Evolutionary conservation across 225 moss, liverwort and hornwort species (phyloP).

Genomic region (Climacium dendroides): DNA sequence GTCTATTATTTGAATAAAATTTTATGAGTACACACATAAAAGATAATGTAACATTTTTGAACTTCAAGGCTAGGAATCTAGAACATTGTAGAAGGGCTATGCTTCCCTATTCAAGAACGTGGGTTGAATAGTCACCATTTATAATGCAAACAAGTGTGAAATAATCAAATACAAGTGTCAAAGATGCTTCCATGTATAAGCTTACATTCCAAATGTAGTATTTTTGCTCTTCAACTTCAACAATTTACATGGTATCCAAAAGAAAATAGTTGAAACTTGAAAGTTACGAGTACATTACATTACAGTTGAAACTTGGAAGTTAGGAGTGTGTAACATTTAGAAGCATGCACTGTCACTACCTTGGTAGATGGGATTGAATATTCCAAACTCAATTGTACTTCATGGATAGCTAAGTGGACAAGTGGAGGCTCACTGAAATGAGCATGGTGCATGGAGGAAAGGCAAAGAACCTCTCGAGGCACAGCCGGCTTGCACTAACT

Average conservation of each 20-base stretch:
- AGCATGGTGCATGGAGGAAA: background rate
- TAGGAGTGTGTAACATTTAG: too few relatives aligned
- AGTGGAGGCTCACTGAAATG: background rate
- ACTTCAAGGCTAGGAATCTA: rapidly evolving
- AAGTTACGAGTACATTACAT: too few relatives aligned
- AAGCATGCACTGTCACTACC: background rate
- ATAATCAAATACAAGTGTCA: background rate
- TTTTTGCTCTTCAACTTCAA: background rate
- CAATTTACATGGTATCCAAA: background rate
- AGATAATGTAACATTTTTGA: background rate
- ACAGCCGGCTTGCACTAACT: too few relatives aligned
- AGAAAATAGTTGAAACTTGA: background rate
- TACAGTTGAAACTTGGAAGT: background rate
- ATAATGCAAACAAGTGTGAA: background rate
- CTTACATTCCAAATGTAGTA: background rate
- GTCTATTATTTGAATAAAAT: background rate
- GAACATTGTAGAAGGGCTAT: background rate
- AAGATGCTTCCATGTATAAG: background rate
- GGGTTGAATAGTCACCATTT: background rate
- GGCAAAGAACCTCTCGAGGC: too few relatives aligned
- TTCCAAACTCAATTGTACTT: background rate
- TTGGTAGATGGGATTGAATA: background rate
- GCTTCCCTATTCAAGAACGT: background rate
- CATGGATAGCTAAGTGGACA: background rate
- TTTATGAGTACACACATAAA: background rate